phyloP scores from a whole-genome alignment of 805 yeast species.

The Pichia paraexigua region DNA sequence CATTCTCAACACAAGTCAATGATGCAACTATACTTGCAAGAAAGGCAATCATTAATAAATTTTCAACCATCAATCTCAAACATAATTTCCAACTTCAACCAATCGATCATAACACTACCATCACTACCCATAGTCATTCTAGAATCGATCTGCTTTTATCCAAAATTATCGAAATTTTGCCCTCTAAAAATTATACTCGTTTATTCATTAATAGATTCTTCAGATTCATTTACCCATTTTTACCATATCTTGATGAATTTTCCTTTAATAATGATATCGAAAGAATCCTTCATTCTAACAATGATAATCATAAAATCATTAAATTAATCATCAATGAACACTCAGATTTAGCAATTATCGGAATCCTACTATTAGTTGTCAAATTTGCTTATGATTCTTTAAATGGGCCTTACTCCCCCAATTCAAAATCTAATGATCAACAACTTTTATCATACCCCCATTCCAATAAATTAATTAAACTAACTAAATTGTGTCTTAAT shows the following conservation, averaged over 20 bases:
- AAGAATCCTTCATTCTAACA: conserved; percentile 15
- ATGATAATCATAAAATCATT: conserved; percentile 12
- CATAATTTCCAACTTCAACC: neutral
- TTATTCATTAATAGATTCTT: conserved; percentile 39
- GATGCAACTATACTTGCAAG: conserved; percentile 5
- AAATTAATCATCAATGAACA: conserved; percentile 31
- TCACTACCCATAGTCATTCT: neutral
- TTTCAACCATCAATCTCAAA: neutral
- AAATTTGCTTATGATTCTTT: conserved; percentile 31
- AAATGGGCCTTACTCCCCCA: too few relatives aligned
- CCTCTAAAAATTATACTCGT: conserved; percentile 37
- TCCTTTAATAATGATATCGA: conserved; percentile 27
- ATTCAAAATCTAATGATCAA: too few relatives aligned
- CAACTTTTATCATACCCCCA: conserved; percentile 29
- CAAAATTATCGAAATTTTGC: conserved; percentile 29
- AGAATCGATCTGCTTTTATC: conserved; percentile 2
- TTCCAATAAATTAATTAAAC: conserved; percentile 25
- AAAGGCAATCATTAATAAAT: neutral
- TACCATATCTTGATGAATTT: conserved; percentile 38
- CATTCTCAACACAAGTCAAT: conserved; percentile 30
- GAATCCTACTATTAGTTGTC: conserved; percentile 36
- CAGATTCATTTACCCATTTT: conserved; percentile 36
- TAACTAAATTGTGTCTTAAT: conserved; percentile 46
- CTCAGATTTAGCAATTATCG: conserved; percentile 41
- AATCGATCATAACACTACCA: too few relatives aligned